A percentile compares a stretch with the other conserved stretches of the same genome.
Evolutionary conservation across 2,329 filamentous ascomycete genomes (phyloP).

Genomic region (Alternaria atra): DNA sequence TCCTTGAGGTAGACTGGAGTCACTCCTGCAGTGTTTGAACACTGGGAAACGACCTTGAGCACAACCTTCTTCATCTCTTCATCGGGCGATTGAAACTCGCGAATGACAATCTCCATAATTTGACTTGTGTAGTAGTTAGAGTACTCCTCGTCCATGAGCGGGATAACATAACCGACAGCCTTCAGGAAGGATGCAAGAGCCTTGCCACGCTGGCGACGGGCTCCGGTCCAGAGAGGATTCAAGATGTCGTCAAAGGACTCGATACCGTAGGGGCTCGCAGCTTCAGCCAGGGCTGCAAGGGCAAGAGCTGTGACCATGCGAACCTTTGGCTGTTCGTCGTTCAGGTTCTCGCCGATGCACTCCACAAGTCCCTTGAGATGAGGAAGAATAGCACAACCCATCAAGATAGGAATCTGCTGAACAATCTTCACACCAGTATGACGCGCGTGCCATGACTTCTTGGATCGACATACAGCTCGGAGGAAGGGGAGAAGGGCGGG

Average conservation of each 20-base stretch:
- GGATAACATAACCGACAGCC: conserved; percentile 97
- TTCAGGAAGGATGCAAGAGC: conserved; percentile 95
- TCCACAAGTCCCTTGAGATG: conserved; percentile 96
- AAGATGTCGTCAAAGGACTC: conserved; percentile 98
- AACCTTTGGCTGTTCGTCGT: conserved; percentile 98
- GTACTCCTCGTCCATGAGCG: conserved; percentile 99
- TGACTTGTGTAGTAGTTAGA: conserved; percentile 99
- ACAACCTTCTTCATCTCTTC: conserved; percentile 99
- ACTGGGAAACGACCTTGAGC: conserved; percentile 95
- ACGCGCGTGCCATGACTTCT: conserved; percentile 98
- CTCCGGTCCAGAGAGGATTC: conserved; percentile 96
- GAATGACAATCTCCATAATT: conserved; percentile 97
- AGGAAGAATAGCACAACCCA: conserved; percentile 96
- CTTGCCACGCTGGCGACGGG: conserved; percentile 94
- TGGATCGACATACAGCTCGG: conserved; percentile 93
- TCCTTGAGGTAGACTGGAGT: conserved; percentile 95
- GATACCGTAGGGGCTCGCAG: conserved; percentile 97
- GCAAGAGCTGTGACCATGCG: conserved; percentile 94
- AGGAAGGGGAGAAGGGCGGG: conserved; percentile 94
- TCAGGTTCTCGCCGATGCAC: conserved; percentile 93
- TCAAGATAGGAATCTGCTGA: conserved; percentile 97
- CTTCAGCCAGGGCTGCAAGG: conserved; percentile 93
- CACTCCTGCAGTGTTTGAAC: conserved; percentile 91
- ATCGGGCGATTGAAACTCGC: conserved; percentile 95
- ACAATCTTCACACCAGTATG: conserved; percentile 99